Evolutionary conservation across 805 yeast genomes (phyloP), one percentile per base, ranked within the genome.

Genomic region (Yamadazyma phyllophila): DNA sequence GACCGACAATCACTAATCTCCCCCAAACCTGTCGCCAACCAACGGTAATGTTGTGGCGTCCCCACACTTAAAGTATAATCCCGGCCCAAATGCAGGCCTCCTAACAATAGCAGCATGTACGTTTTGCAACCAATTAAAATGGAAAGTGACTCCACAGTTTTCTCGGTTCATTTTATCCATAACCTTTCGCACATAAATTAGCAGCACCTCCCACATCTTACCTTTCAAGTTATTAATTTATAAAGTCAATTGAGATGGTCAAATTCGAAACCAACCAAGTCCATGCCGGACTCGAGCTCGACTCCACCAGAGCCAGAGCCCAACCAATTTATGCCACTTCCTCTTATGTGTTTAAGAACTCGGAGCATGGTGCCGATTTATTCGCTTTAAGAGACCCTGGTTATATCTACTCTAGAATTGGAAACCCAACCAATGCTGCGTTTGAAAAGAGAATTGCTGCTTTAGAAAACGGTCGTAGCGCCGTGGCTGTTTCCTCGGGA

Each of bases 371-470:
- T 43, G 96, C 97, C 37, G 85, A 88, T 57, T 73, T 90, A 51
- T 92, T 92, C 56, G 95, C 91, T 34, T 76, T 92, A 47, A 83
- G 87, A 64, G 85, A 81, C 41, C 83, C 85, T 13, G 97, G 97
- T 41, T 86, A 74, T 72, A 86, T 91, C 57, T 94, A 92, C 74
- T 83, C 96, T 10, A 81, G 99, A 65, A 76, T 92, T 55, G 83
- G 81, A 80, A 92, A 92, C 73, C 99, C 99, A 52, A 92, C 99
- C 49, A 84, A 78, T 47, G 96, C 86, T 58, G 92, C 87, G 20
- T 86, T 92, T 52, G 99, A 92, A 70, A 81, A 87, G 64, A 80
- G 99, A 71, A 77, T 92, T 49, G 95, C 97, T 44, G 95, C 95
- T 42, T 78, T 92, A 49, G 99, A 92, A 70, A 85, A 86, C 47